A percentile compares a stretch with the other conserved stretches of the same genome.
These are phyloP conservation scores for Tuber indicum DNA, from an alignment of 495 filamentous ascomycete genomes.

Conservation along the genomic window DNA sequence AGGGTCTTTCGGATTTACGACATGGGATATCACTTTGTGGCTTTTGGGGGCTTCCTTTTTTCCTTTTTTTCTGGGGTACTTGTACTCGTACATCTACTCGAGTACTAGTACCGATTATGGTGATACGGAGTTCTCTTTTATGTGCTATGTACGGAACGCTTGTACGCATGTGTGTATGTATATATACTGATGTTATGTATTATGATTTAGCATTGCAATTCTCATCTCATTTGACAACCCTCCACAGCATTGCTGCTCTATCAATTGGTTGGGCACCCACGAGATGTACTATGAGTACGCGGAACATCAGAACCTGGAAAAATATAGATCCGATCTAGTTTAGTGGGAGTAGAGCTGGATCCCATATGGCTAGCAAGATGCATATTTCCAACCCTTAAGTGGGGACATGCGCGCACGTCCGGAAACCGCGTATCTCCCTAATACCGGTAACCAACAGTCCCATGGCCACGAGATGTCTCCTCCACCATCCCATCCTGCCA, in stretches of 20 bases:
- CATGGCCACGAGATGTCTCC: background rate
- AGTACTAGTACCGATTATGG: background rate
- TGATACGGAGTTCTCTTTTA: background rate
- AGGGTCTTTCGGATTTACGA: background rate
- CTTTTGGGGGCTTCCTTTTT: background rate
- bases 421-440: background rate
- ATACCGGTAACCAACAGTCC: background rate
- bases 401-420: background rate
- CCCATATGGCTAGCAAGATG: background rate
- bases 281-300: background rate
- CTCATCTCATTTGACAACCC: background rate
- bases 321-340: background rate
- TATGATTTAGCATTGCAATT: background rate
- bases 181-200: background rate
- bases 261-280: background rate
- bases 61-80: background rate
- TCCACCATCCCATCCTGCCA: background rate
- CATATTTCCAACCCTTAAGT: background rate
- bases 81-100: background rate
- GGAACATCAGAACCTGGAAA: background rate
- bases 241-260: background rate
- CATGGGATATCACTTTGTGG: constrained; percentile 3
- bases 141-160: constrained; percentile 1
- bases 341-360: background rate
- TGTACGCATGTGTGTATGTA: background rate